phyloP scores from a whole-genome alignment of 2,329 filamentous ascomycete genomes.

The Botrytis galanthina region DNA sequence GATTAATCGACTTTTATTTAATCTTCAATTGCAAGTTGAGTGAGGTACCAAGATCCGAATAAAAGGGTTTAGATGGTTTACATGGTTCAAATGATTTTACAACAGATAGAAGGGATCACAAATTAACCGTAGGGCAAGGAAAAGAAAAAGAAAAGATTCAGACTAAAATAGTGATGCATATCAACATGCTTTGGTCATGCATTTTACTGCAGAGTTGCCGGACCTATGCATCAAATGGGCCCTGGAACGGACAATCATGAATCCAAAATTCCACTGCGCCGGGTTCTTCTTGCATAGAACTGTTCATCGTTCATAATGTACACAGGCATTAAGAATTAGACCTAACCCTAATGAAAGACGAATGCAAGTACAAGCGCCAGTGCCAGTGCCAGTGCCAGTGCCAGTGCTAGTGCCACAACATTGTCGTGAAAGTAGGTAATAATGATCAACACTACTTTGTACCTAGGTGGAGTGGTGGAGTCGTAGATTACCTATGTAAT shows the following conservation, averaged over 20 bases:
- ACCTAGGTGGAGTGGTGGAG: no score
- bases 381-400: neutral
- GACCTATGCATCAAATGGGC: neutral
- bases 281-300: conserved; percentile 2
- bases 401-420: neutral
- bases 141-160: neutral
- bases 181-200: conserved; percentile 10
- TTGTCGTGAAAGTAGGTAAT: neutral
- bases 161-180: conserved; percentile 3
- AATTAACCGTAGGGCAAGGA: neutral
- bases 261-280: neutral
- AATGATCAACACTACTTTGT: neutral
- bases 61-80: neutral
- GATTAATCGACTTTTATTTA: neutral
- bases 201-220: conserved; percentile 6
- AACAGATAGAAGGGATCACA: neutral
- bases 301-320: neutral
- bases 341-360: conserved; percentile 1
- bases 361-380: neutral
- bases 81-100: neutral
- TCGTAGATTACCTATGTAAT: no score
- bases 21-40: neutral
- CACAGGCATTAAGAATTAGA: neutral
- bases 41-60: neutral
- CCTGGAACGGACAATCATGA: neutral